A percentile compares a stretch with the other conserved stretches of the same genome.
Evolutionary conservation across 805 yeast genomes (phyloP).

Genomic region (Torulaspora quercuum): DNA sequence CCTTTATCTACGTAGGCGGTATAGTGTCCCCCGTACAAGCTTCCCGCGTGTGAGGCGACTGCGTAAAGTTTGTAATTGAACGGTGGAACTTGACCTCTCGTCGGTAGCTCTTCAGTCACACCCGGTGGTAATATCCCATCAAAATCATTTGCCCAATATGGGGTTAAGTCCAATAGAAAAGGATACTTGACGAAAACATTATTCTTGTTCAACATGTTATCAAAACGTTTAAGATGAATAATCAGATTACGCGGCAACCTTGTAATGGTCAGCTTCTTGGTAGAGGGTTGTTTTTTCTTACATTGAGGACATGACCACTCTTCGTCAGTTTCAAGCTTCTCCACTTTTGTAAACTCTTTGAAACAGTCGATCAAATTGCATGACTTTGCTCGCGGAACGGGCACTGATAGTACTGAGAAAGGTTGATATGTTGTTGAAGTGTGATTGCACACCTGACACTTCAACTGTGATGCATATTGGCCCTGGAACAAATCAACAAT

Average conservation of each 20-base stretch:
- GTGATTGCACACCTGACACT: conserved; percentile 64
- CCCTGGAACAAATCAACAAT: conserved; percentile 85
- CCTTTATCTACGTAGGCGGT: conserved; percentile 74
- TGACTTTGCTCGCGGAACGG: conserved; percentile 56
- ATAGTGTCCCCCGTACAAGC: conserved; percentile 82
- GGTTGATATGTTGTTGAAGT: conserved; percentile 87
- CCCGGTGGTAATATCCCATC: conserved; percentile 27
- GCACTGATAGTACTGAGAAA: conserved; percentile 73
- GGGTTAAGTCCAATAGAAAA: conserved; percentile 57
- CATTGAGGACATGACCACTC: conserved; percentile 84
- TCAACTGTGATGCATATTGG: conserved; percentile 75
- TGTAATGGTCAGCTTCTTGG: conserved; percentile 68
- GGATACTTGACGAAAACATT: conserved; percentile 71
- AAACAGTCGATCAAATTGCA: conserved; percentile 59
- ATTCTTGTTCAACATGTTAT: conserved; percentile 44
- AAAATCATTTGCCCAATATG: conserved; percentile 52
- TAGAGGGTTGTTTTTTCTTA: conserved; percentile 55
- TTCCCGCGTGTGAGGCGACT: conserved; percentile 82
- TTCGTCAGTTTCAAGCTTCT: conserved; percentile 70
- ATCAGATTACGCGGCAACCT: conserved; percentile 75
- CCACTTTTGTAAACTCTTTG: conserved; percentile 71
- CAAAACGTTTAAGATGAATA: conserved; percentile 82
- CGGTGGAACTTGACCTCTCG: conserved; percentile 76
- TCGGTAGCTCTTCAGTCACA: conserved; percentile 42
- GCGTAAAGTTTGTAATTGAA: conserved; percentile 72